Conservation (phyloP, 2,329 filamentous ascomycete genomes). For the Cercospora canescens region DNA sequence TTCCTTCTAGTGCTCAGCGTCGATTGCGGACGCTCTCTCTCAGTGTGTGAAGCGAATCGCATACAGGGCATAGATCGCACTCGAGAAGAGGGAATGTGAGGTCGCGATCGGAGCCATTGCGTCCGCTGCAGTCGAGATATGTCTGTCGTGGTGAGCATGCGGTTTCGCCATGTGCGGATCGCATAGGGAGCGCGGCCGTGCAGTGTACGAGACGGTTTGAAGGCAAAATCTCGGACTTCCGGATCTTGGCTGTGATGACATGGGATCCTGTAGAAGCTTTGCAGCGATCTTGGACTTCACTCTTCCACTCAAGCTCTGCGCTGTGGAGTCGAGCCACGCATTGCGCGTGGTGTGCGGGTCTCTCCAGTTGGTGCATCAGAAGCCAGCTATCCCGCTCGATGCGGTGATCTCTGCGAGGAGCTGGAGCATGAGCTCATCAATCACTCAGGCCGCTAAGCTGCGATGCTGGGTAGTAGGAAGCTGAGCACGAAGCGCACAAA, state of each 20-base stretch:
- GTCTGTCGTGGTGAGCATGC: neutral
- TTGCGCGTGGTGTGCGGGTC: neutral
- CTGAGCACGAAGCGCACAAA: neutral
- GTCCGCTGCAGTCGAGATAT: neutral
- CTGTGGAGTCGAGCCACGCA: neutral
- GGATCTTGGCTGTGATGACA: neutral
- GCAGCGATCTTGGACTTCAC: conserved; percentile 4
- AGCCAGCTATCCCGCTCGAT: neutral
- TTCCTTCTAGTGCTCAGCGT: neutral
- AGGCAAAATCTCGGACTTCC: neutral
- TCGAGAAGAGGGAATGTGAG: neutral
- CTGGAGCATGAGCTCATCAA: neutral
- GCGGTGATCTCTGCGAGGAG: neutral
- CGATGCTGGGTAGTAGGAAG: neutral
- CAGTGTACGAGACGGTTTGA: neutral
- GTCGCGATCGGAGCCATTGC: neutral
- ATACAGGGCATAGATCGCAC: neutral
- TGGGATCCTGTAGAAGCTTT: neutral
- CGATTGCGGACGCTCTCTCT: neutral
- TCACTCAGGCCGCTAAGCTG: neutral
- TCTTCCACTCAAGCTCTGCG: neutral
- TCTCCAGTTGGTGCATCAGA: neutral
- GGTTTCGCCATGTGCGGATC: neutral
- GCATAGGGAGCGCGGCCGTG: neutral
- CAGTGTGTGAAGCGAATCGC: neutral